Base-by-base conservation (phyloP, 306 rosid genomes). In the Cicer judaicum region DNA sequence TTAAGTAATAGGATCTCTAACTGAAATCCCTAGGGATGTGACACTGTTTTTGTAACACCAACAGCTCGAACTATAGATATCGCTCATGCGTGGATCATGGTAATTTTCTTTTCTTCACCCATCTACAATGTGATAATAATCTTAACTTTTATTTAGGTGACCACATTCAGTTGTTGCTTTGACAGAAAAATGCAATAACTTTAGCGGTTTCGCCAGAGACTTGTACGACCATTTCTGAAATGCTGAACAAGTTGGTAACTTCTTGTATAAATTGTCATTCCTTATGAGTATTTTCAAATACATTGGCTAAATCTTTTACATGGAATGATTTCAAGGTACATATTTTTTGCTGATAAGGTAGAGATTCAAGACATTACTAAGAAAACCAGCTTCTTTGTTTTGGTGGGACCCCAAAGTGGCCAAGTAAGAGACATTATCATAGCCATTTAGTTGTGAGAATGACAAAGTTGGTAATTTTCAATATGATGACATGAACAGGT, bases 11-110 rank as follows among this genome's bases (percentile, higher is more conserved):
- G 88, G 93, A 84, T 87, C 81, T 86, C 89, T 85, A 70, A 78
- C 87, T 91, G 87, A 87, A 87, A 88, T 87, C 85, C 84, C 2
- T 84, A 93, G 98, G 98, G 98, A 74, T 93, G 96, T 83, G 97
- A 92, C 85, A 93, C 97, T 47, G 98, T 84, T 72, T 93, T 93
- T 80, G 98, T 93, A 61, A 91, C 98, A 54, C 92, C 97, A 86
- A 91, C 98, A 8, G 98, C 98, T 83, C 97, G 97, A 82, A 87
- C 98, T 63, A 88, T 91, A 74, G 98, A 91, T 85, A 91, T 93
- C 57, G 91, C 93, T 34, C 91, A 88, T 69, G 93, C 97, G 6
- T 93, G 97, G 98, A 70, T 89, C 85, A 93, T 91, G 98, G 98
- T 93, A 85, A 81, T 78, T 55, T 78, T 60, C 9, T 39, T 56